Conservation (phyloP, 345 rosid genomes). For the Hypericum perforatum region DNA sequence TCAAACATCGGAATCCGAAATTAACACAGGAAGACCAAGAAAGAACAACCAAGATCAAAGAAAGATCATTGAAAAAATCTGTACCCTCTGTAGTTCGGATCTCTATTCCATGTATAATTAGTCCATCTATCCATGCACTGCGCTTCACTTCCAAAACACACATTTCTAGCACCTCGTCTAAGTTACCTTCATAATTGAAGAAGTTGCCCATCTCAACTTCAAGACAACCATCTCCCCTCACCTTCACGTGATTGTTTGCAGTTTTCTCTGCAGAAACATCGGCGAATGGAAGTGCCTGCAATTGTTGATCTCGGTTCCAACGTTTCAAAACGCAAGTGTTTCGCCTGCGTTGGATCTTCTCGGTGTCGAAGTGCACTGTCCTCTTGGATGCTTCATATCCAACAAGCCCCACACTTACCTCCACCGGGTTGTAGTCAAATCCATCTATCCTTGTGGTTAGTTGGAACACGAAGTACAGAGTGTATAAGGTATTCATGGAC, state of each 20-base stretch:
- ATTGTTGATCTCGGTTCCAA: too few relatives aligned
- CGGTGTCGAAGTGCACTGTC: conserved; percentile 13
- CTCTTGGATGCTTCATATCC: conserved; percentile 14
- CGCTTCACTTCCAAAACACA: conserved; percentile 30
- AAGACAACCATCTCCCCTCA: conserved; percentile 55
- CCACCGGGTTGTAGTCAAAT: conserved; percentile 27
- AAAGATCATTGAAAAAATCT: too few relatives aligned
- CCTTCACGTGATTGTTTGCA: conserved; percentile 1
- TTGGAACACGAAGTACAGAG: conserved; percentile 38
- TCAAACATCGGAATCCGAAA: too few relatives aligned
- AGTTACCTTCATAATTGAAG: conserved; percentile 15
- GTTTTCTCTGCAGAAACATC: too few relatives aligned
- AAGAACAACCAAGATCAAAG: too few relatives aligned
- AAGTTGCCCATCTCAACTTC: conserved; percentile 53
- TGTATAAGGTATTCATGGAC: conserved; percentile 32
- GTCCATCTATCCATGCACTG: conserved; percentile 47
- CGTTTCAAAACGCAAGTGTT: not conserved
- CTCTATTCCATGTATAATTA: conserved; percentile 49
- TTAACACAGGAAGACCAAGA: too few relatives aligned
- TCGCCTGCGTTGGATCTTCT: not conserved
- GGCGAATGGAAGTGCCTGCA: too few relatives aligned
- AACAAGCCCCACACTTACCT: conserved; percentile 22
- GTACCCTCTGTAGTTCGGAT: conserved; percentile 32
- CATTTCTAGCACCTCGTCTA: conserved; percentile 34
- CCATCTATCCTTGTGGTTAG: conserved; percentile 14